Conservation (phyloP, 495 filamentous ascomycete species). For the Lasiosphaeris hirsuta region DNA sequence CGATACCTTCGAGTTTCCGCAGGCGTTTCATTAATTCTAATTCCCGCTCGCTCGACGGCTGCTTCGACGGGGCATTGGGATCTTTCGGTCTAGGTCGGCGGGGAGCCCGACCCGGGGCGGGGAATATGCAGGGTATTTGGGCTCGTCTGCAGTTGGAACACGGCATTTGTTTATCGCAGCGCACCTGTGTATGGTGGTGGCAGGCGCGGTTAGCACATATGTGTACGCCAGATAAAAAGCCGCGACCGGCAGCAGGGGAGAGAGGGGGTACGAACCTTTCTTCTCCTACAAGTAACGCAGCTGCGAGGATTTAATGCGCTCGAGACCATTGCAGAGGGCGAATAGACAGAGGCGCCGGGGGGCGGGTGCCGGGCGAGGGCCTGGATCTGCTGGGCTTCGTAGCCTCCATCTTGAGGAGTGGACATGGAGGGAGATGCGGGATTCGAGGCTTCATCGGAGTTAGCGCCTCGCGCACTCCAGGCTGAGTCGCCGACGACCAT, state of each 20-base stretch:
- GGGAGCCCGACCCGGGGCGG: slow-evolving; percentile 76
- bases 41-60: slow-evolving; percentile 55
- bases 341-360: slow-evolving; percentile 55
- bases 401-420: slow-evolving; percentile 20
- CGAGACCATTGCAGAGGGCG: slow-evolving; percentile 38
- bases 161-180: slow-evolving; percentile 79
- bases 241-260: not conserved
- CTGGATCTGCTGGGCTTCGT: slow-evolving; percentile 59
- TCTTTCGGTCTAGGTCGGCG: slow-evolving; percentile 61
- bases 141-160: slow-evolving; percentile 82
- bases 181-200: slow-evolving; percentile 31
- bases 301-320: slow-evolving; percentile 60
- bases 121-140: slow-evolving; percentile 78
- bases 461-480: slow-evolving; percentile 2
- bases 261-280: slow-evolving; percentile 57
- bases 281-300: slow-evolving; percentile 77
- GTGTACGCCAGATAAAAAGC: not conserved
- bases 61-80: slow-evolving; percentile 49
- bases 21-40: slow-evolving; percentile 75
- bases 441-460: slow-evolving; percentile 15
- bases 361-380: slow-evolving; percentile 64
- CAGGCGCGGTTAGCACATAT: not conserved
- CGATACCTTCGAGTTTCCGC: slow-evolving; percentile 76
- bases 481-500: slow-evolving; percentile 17
- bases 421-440: slow-evolving; percentile 13